Conservation (phyloP, 2,329 filamentous ascomycete species). For the Exophiala spinifera region DNA sequence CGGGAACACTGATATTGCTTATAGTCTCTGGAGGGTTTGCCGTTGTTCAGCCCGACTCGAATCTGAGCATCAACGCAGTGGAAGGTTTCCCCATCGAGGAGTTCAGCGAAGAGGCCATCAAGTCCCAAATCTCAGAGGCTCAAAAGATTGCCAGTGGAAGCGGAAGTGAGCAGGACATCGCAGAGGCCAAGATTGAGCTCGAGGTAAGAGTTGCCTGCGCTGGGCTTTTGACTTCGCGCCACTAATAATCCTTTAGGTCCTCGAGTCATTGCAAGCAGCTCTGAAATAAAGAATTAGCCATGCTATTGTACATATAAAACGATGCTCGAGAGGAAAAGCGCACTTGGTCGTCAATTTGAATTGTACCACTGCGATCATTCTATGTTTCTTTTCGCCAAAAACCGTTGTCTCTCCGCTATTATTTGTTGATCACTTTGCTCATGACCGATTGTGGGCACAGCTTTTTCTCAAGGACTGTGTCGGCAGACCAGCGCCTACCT, state of each 20-base stretch:
- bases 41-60: slow-evolving; percentile 90
- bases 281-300: slow-evolving; percentile 42
- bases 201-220: slow-evolving; percentile 66
- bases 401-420: not conserved
- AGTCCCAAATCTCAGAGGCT: slow-evolving; percentile 85
- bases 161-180: slow-evolving; percentile 95
- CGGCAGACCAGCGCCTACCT: not conserved
- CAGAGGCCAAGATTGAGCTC: slow-evolving; percentile 98
- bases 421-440: not conserved
- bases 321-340: slow-evolving; percentile 12
- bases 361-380: not conserved
- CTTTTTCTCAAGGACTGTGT: not conserved
- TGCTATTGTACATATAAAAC: slow-evolving; percentile 40
- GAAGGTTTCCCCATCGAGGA: slow-evolving; percentile 94
- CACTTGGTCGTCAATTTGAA: slow-evolving; percentile 5
- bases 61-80: slow-evolving; percentile 96
- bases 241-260: slow-evolving; percentile 38
- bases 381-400: not conserved
- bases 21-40: slow-evolving; percentile 95
- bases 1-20: slow-evolving; percentile 5
- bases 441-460: not conserved
- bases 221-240: not conserved
- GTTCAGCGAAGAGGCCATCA: slow-evolving; percentile 90
- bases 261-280: slow-evolving; percentile 49
- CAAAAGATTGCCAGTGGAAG: slow-evolving; percentile 89